Percentiles rank a stretch among this genome's conserved stretches.
Conservation (phyloP, 1,284 basidiomycete genomes). For the Cystobasidium pallidum region DNA sequence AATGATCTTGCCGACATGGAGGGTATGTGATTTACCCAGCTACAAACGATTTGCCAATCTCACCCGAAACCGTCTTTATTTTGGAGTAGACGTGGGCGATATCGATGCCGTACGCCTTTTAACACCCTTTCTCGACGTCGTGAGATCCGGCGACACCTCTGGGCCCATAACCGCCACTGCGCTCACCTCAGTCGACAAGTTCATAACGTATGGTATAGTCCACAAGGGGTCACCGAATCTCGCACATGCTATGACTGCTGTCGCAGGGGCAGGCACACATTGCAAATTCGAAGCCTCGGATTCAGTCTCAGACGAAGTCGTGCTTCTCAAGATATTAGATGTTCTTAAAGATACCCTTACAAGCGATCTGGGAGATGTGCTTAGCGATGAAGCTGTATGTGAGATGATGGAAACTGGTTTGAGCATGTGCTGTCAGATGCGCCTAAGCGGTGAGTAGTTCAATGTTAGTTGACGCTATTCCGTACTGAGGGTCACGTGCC, state of each 20-base stretch:
- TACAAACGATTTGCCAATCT: constrained; percentile 6
- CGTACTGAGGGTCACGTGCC: neutral
- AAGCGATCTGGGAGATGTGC: constrained; percentile 65
- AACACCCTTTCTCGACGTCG: constrained; percentile 88
- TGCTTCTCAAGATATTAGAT: constrained; percentile 86
- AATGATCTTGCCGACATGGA: constrained; percentile 71
- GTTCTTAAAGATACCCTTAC: constrained; percentile 85
- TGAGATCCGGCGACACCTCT: constrained; percentile 68
- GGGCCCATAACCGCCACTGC: constrained; percentile 59
- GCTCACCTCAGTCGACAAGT: constrained; percentile 57
- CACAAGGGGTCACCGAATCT: constrained; percentile 52
- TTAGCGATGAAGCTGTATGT: constrained; percentile 93
- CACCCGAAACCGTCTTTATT: constrained; percentile 33
- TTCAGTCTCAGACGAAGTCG: constrained; percentile 92
- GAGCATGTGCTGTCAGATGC: constrained; percentile 95
- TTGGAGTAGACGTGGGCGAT: constrained; percentile 42
- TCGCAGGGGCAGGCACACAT: constrained; percentile 87
- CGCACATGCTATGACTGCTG: constrained; percentile 69
- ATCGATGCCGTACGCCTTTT: constrained; percentile 62
- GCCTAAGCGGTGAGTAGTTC: constrained; percentile 77
- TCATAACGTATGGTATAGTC: constrained; percentile 57
- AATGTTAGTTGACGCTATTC: constrained; percentile 4
- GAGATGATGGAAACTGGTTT: constrained; percentile 98
- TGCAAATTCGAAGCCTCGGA: constrained; percentile 98
- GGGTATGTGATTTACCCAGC: constrained; percentile 62